Conservation (phyloP, 2,329 filamentous ascomycete genomes). For the Xylariomycetidae sp. region DNA sequence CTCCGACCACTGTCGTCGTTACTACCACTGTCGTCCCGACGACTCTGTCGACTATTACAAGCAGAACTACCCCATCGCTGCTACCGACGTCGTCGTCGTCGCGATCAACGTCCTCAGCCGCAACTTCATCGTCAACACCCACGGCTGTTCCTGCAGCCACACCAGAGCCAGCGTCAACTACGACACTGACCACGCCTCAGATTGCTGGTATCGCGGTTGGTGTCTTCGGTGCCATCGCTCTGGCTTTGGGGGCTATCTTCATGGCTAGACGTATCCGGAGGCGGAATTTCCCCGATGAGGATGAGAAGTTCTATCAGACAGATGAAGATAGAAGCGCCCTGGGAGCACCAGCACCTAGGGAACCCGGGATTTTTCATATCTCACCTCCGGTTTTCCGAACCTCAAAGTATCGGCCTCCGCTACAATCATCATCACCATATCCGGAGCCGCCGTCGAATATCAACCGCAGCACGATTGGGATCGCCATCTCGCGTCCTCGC, state of each 20-base stretch:
- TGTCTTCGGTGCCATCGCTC: conserved; percentile 40
- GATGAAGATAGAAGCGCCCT: conserved; percentile 32
- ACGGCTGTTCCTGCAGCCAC: conserved; percentile 3
- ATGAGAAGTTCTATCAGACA: conserved; percentile 34
- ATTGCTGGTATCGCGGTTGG: conserved; percentile 57
- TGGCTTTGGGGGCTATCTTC: conserved; percentile 45
- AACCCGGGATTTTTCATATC: conserved; percentile 33
- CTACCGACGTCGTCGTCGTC: conserved; percentile 10
- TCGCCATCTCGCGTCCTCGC: conserved; percentile 38
- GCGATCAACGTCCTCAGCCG: conserved; percentile 3
- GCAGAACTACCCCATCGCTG: conserved; percentile 5
- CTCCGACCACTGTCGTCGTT: conserved; percentile 5
- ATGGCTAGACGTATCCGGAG: conserved; percentile 38
- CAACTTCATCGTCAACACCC: conserved; percentile 6
- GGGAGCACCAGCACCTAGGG: conserved; percentile 16
- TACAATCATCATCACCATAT: conserved; percentile 23
- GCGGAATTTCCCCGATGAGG: conserved; percentile 30
- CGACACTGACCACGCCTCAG: conserved; percentile 36
- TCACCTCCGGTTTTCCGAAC: conserved; percentile 33
- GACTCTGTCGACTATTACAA: conserved; percentile 11
- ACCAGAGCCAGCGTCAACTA: conserved; percentile 5
- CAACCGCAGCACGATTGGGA: conserved; percentile 34
- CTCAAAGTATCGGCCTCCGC: conserved; percentile 22
- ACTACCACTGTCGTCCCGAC: conserved; percentile 5
- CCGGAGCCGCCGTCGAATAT: conserved; percentile 10